These are phyloP conservation scores for Chlorella sp. DNA, from an alignment of 139 green algal species.

Conservation along the genomic window DNA sequence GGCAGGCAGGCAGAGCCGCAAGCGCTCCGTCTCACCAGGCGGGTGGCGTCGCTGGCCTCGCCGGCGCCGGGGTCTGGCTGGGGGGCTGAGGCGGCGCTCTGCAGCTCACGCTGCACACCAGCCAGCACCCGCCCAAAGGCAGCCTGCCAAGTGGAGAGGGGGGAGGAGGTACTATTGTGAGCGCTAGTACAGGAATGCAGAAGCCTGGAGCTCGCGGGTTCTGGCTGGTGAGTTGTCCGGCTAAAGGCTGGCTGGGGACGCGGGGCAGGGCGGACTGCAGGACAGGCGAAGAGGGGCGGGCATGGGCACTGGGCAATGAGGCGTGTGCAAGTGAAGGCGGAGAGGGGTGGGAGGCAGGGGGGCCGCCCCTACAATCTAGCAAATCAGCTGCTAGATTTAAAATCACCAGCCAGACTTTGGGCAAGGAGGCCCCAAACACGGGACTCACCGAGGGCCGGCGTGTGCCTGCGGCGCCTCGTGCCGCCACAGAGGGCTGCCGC, in stretches of 20 bases:
- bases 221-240: neutral
- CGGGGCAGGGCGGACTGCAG: neutral
- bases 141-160: neutral
- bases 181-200: too few relatives aligned
- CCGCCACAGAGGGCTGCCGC: too few relatives aligned
- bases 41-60: neutral
- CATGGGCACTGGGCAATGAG: neutral
- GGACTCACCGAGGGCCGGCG: too few relatives aligned
- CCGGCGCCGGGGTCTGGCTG: neutral
- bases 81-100: neutral
- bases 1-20: neutral
- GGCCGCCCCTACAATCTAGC: too few relatives aligned
- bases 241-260: neutral
- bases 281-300: too few relatives aligned
- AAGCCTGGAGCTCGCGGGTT: too few relatives aligned
- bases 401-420: too few relatives aligned
- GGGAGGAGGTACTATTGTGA: neutral
- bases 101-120: constrained; percentile 13
- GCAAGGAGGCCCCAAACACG: too few relatives aligned
- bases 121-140: neutral
- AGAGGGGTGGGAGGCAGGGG: neutral
- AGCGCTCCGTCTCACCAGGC: neutral
- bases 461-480: too few relatives aligned
- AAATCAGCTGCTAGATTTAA: too few relatives aligned
- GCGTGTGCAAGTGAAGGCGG: neutral